Evolutionary conservation across 805 yeast species (phyloP).

Genomic region (Wickerhamia fluorescens): DNA sequence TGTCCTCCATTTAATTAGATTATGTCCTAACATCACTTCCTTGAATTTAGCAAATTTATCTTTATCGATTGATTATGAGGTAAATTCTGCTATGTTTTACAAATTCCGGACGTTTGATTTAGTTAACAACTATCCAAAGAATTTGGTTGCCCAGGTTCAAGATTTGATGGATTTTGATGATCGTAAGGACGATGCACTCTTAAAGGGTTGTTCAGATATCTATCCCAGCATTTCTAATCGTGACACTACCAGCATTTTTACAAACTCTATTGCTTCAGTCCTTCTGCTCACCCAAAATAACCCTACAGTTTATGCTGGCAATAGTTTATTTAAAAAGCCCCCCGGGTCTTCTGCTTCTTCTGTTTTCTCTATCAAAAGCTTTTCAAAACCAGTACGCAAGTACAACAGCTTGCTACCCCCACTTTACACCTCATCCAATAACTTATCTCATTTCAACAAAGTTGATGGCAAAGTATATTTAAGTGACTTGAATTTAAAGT

Average conservation of each 20-base stretch:
- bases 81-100: conserved; percentile 28
- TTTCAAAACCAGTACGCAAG: conserved; percentile 10
- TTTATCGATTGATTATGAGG: conserved; percentile 60
- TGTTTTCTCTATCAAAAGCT: conserved; percentile 15
- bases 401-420: conserved; percentile 36
- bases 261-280: neutral
- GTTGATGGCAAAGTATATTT: conserved; percentile 24
- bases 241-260: neutral
- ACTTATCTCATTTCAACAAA: conserved; percentile 20
- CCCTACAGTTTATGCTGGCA: neutral
- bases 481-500: conserved; percentile 35
- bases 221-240: too few species aligned
- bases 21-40: conserved; percentile 53
- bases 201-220: too few species aligned
- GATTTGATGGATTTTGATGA: conserved; percentile 11
- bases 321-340: conserved; percentile 1
- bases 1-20: conserved; percentile 57
- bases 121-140: conserved; percentile 31
- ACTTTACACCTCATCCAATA: conserved; percentile 19
- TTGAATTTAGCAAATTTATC: conserved; percentile 58
- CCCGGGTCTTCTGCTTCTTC: conserved; percentile 13
- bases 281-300: conserved; percentile 1
- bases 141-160: conserved; percentile 17
- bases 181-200: too few species aligned
- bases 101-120: conserved; percentile 34